phyloP scores from a whole-genome alignment of 495 filamentous ascomycete genomes.

The Cryomyces minteri region DNA sequence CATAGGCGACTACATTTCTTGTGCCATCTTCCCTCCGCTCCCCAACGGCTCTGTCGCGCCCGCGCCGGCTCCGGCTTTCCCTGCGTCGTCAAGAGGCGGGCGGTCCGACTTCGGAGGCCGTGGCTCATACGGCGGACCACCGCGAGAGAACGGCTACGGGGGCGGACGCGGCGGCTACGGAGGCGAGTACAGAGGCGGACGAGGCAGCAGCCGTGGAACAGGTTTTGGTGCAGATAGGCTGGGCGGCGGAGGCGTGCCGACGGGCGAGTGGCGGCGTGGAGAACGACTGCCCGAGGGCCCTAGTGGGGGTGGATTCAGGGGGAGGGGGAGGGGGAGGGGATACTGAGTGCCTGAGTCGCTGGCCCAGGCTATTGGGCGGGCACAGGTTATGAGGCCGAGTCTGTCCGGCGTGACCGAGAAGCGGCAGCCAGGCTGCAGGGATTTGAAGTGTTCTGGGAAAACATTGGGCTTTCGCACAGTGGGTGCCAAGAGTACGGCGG shows the following conservation, averaged over 20 bases:
- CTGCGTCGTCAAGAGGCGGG: constrained; percentile 9
- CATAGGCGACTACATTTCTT: constrained; percentile 73
- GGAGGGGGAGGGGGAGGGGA: constrained; percentile 15
- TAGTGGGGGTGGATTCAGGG: constrained; percentile 10
- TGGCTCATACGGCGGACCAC: constrained; percentile 17
- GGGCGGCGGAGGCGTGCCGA: constrained; percentile 23
- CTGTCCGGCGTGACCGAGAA: too few relatives aligned
- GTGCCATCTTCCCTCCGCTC: constrained; percentile 58
- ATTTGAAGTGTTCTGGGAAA: too few relatives aligned
- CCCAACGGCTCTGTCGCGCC: constrained; percentile 56
- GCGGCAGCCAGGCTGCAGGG: too few relatives aligned
- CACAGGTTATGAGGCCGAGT: too few relatives aligned
- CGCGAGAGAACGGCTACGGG: constrained; percentile 29
- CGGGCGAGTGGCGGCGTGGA: constrained; percentile 40
- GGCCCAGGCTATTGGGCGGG: too few relatives aligned
- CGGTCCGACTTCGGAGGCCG: constrained; percentile 18
- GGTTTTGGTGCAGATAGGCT: constrained; percentile 12
- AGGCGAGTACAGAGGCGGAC: constrained; percentile 7
- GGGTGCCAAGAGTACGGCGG: too few relatives aligned
- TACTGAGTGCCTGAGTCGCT: neutral
- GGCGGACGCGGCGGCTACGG: constrained; percentile 1
- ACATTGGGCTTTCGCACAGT: too few relatives aligned
- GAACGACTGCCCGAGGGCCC: constrained; percentile 30
- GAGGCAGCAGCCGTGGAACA: constrained; percentile 6
- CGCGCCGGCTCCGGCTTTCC: constrained; percentile 20